Conservation (phyloP, 306 rosid genomes). For the Cucumis hystrix region DNA sequence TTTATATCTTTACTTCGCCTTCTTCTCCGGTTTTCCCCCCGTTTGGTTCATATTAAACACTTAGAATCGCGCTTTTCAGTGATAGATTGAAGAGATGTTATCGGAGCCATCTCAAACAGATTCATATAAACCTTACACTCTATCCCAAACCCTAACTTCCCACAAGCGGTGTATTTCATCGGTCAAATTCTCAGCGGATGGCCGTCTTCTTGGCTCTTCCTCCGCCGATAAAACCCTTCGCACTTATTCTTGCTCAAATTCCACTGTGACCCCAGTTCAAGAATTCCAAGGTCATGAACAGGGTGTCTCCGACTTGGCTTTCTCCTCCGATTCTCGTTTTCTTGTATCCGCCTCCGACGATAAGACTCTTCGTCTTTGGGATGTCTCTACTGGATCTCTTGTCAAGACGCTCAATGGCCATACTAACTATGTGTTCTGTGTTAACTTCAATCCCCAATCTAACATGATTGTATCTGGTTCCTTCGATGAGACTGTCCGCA, state of each 20-base stretch:
- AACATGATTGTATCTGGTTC: conserved; percentile 90
- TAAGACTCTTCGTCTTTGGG: conserved; percentile 90
- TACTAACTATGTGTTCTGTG: conserved; percentile 87
- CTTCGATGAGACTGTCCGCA: conserved; percentile 87
- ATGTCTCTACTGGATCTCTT: conserved; percentile 55
- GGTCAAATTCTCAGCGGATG: conserved; percentile 80
- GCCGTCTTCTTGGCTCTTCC: conserved; percentile 79
- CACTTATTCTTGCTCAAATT: conserved; percentile 40
- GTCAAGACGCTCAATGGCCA: conserved; percentile 77
- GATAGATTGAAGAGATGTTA: background rate
- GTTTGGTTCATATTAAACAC: background rate
- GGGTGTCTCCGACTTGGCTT: conserved; percentile 87
- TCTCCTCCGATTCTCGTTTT: conserved; percentile 75
- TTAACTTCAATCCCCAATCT: conserved; percentile 79
- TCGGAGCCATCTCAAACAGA: background rate
- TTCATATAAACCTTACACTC: background rate
- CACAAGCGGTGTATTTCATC: conserved; percentile 43
- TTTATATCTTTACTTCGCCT: background rate
- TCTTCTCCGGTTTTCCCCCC: background rate
- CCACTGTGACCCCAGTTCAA: conserved; percentile 42
- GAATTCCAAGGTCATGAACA: conserved; percentile 69
- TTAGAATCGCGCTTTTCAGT: background rate
- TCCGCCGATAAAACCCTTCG: conserved; percentile 94
- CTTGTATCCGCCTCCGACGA: conserved; percentile 93
- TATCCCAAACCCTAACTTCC: conserved; percentile 8